Evolutionary conservation across 805 yeast genomes (phyloP).

Genomic region (Huiozyma naganishii): DNA sequence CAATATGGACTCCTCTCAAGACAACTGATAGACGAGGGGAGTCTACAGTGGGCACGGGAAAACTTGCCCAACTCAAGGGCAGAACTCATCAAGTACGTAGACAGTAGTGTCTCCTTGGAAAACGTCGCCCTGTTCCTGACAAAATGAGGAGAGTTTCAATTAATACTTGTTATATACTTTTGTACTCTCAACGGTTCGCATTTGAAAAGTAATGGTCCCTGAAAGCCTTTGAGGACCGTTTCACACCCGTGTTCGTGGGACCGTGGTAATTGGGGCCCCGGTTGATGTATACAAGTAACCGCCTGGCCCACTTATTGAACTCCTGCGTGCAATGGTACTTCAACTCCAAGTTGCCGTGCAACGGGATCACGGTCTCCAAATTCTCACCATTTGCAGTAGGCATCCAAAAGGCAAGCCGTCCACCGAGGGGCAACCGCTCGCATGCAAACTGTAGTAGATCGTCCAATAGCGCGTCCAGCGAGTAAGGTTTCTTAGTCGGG

Average conservation of each 20-base stretch:
- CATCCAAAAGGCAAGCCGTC: conserved; percentile 93
- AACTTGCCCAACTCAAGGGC: conserved; percentile 34
- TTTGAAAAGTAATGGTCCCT: conserved; percentile 70
- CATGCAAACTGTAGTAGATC: conserved; percentile 71
- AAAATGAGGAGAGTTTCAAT: not conserved
- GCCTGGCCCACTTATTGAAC: conserved; percentile 88
- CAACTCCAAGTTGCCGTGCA: conserved; percentile 62
- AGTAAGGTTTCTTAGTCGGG: conserved; percentile 87
- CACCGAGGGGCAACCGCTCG: conserved; percentile 56
- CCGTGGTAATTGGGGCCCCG: conserved; percentile 47
- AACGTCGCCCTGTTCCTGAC: conserved; percentile 44
- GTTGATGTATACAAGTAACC: conserved; percentile 71
- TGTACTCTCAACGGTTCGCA: conserved; percentile 31
- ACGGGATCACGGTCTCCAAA: conserved; percentile 60
- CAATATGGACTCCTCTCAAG: conserved; percentile 58
- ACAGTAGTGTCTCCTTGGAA: conserved; percentile 50
- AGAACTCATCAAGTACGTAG: conserved; percentile 49
- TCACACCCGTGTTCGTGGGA: conserved; percentile 32
- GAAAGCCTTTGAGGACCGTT: conserved; percentile 45
- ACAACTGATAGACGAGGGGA: conserved; percentile 62
- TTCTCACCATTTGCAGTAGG: conserved; percentile 89
- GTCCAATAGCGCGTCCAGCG: conserved; percentile 62
- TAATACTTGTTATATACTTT: not conserved
- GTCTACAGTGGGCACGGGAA: conserved; percentile 30
- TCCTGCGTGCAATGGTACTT: conserved; percentile 72